These are phyloP conservation scores for Sphaerulina vaccinii DNA, from an alignment of 2,329 filamentous ascomycete genomes.

Conservation along the genomic window DNA sequence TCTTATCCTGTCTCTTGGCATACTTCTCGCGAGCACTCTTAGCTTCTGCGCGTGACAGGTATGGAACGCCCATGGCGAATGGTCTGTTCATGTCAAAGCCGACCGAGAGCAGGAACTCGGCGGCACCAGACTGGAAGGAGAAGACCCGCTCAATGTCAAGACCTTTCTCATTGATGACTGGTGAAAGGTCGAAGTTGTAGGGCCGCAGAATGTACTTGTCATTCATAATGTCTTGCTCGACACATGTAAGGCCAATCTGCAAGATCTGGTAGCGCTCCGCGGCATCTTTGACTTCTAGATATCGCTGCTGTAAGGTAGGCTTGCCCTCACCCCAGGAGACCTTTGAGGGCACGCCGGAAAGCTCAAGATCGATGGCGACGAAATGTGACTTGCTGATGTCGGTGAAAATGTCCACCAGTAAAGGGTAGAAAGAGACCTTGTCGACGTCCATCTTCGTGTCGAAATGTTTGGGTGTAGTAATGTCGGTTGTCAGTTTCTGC, in stretches of 20 bases:
- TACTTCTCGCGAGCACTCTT: slow-evolving; percentile 47
- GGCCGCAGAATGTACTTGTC: slow-evolving; percentile 60
- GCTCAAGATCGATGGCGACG: slow-evolving; percentile 64
- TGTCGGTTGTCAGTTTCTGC: slow-evolving; percentile 18
- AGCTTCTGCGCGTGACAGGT: slow-evolving; percentile 62
- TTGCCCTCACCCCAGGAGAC: slow-evolving; percentile 40
- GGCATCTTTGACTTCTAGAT: slow-evolving; percentile 59
- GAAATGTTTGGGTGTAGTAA: slow-evolving; percentile 17
- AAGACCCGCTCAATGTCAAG: slow-evolving; percentile 62
- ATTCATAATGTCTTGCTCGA: slow-evolving; percentile 55
- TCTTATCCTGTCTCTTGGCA: slow-evolving; percentile 44
- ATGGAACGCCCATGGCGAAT: slow-evolving; percentile 59
- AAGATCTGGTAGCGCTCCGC: slow-evolving; percentile 64
- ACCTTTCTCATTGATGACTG: slow-evolving; percentile 51
- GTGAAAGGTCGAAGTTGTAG: slow-evolving; percentile 64
- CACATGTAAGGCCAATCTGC: slow-evolving; percentile 66
- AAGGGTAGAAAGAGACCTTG: slow-evolving; percentile 48
- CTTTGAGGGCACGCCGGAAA: slow-evolving; percentile 60
- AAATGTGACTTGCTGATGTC: slow-evolving; percentile 60
- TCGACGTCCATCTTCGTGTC: slow-evolving; percentile 59
- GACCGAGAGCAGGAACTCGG: slow-evolving; percentile 60
- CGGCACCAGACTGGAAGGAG: slow-evolving; percentile 58
- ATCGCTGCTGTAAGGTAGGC: slow-evolving; percentile 59
- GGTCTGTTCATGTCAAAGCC: slow-evolving; percentile 59
- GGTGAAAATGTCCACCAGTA: slow-evolving; percentile 57